Percentiles rank a stretch among this genome's conserved stretches.
phyloP scores from a whole-genome alignment of 495 filamentous ascomycete species.

The Astrothelium macrocarpum region DNA sequence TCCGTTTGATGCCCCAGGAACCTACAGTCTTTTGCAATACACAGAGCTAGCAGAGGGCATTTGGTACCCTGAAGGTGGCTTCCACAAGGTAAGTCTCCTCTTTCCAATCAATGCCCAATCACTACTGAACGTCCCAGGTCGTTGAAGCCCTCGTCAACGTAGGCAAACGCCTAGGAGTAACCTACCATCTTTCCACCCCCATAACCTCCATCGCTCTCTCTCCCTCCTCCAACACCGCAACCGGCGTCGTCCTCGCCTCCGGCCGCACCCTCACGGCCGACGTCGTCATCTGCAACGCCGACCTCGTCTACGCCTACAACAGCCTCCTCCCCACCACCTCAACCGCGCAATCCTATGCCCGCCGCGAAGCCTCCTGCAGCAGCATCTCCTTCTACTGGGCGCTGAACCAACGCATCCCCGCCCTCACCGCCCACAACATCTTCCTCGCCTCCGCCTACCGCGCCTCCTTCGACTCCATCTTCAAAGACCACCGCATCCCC shows the following conservation, averaged over 20 bases:
- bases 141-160: constrained; percentile 47
- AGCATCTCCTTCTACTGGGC: constrained; percentile 70
- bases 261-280: constrained; percentile 49
- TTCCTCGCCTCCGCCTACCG: constrained; percentile 61
- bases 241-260: constrained; percentile 43
- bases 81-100: constrained; percentile 40
- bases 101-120: not conserved
- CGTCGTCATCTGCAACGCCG: constrained; percentile 56
- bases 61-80: constrained; percentile 63
- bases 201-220: constrained; percentile 41
- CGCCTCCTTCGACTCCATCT: constrained; percentile 61
- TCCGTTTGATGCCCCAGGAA: constrained; percentile 62
- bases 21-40: constrained; percentile 63
- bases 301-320: constrained; percentile 61
- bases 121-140: constrained; percentile 17
- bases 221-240: constrained; percentile 37
- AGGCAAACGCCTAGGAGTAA: constrained; percentile 46
- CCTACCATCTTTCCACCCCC: constrained; percentile 45
- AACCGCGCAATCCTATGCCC: constrained; percentile 40
- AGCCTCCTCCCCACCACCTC: constrained; percentile 45
- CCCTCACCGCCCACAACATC: constrained; percentile 60
- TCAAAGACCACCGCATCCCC: constrained; percentile 54
- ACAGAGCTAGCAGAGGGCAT: constrained; percentile 64
- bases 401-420: constrained; percentile 44
- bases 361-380: constrained; percentile 49